phyloP scores from a whole-genome alignment of 352 stramenopile genomes.

The Pelagophyceae sp. region DNA sequence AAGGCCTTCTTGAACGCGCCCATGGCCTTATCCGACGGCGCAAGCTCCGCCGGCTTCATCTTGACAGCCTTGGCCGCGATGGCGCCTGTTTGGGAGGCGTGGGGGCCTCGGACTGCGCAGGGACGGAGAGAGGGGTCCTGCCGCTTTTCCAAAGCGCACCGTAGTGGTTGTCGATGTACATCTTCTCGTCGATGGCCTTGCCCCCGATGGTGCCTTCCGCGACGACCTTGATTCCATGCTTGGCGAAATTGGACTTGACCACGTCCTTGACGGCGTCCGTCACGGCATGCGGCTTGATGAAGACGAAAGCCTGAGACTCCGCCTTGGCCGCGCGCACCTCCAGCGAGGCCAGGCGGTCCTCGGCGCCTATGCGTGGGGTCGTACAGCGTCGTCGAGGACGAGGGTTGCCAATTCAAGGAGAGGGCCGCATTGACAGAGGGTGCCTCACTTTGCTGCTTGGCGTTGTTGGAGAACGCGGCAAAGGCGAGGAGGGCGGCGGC shows the following conservation, averaged over 20 bases:
- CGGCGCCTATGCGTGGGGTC: too few species aligned
- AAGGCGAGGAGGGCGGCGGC: background rate
- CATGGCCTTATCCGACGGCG: slow-evolving; percentile 44
- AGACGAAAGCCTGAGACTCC: slow-evolving; percentile 1
- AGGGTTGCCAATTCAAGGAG: too few species aligned
- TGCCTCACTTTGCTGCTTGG: too few species aligned
- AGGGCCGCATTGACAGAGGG: too few species aligned
- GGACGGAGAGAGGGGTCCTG: too few species aligned
- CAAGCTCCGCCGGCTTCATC: slow-evolving; percentile 41
- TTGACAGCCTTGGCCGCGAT: slow-evolving; percentile 49
- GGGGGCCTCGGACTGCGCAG: too few species aligned
- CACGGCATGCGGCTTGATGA: slow-evolving; percentile 37
- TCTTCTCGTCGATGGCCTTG: slow-evolving; percentile 45
- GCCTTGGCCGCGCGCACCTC: slow-evolving; percentile 4
- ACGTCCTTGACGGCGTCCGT: slow-evolving; percentile 39
- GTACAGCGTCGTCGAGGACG: too few species aligned
- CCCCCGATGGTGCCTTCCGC: slow-evolving; percentile 36
- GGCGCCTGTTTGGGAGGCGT: too few species aligned
- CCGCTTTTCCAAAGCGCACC: too few species aligned
- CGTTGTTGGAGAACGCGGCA: background rate
- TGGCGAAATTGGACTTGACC: slow-evolving; percentile 38
- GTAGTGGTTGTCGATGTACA: slow-evolving; percentile 53
- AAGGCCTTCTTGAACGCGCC: slow-evolving; percentile 46
- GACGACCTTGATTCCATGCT: slow-evolving; percentile 39
- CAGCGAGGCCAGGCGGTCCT: background rate